Conservation (phyloP, 805 yeast species). For the Metschnikowia continentalis region DNA sequence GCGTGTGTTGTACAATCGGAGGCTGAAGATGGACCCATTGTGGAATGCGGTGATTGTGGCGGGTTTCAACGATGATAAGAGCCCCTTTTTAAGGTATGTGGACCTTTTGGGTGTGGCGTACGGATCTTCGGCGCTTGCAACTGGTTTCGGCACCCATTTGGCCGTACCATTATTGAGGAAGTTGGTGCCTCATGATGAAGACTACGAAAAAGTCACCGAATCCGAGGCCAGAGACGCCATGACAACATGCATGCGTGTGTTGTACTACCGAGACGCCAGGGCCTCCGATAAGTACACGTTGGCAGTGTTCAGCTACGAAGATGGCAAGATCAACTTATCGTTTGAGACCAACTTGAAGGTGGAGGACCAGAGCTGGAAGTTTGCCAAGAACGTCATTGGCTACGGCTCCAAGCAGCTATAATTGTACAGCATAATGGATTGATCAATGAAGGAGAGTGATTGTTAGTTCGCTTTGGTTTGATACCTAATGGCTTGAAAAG, state of each 20-base stretch:
- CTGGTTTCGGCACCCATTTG: constrained; percentile 94
- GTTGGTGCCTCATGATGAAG: constrained; percentile 74
- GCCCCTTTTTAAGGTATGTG: constrained; percentile 77
- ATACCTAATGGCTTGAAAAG: no score
- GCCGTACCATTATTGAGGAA: constrained; percentile 90
- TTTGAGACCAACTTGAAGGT: constrained; percentile 65
- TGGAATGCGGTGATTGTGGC: constrained; percentile 95
- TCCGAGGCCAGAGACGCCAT: constrained; percentile 75
- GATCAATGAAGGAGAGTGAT: background rate
- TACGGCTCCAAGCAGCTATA: constrained; percentile 69
- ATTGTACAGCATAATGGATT: background rate
- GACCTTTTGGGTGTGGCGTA: constrained; percentile 91
- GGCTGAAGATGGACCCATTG: constrained; percentile 91
- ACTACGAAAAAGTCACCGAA: constrained; percentile 63
- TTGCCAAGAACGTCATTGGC: constrained; percentile 84
- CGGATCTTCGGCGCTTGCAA: constrained; percentile 82
- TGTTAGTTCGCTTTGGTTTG: no score
- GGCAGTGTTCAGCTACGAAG: constrained; percentile 56
- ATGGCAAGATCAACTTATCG: constrained; percentile 48
- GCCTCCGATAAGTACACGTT: constrained; percentile 81
- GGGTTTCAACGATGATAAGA: constrained; percentile 66
- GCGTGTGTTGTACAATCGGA: constrained; percentile 77
- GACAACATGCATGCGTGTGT: constrained; percentile 85
- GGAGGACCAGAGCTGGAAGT: constrained; percentile 80
- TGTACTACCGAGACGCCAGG: constrained; percentile 95